A percentile compares a stretch with the other conserved stretches of the same genome.
Evolutionary conservation across 1,284 basidiomycete genomes (phyloP).

Genomic region (Stygiomarasmius scandens): DNA sequence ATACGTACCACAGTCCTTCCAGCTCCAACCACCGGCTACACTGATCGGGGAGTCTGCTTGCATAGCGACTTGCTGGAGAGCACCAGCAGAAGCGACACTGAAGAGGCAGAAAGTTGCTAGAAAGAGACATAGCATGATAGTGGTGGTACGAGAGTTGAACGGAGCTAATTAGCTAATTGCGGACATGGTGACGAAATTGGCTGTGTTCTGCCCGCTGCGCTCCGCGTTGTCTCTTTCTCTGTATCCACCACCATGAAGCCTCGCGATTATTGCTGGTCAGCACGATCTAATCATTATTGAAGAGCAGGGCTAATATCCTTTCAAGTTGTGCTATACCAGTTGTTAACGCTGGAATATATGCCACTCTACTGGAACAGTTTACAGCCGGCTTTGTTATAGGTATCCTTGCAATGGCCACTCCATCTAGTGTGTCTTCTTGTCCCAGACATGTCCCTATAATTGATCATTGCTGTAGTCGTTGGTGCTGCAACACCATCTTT

Average conservation of each 20-base stretch:
- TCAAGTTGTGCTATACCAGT: slow-evolving; percentile 85
- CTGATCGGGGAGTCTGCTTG: slow-evolving; percentile 35
- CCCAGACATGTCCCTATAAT: slow-evolving; percentile 12
- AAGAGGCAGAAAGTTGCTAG: slow-evolving; percentile 35
- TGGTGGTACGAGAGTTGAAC: slow-evolving; percentile 9
- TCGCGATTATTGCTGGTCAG: slow-evolving; percentile 80
- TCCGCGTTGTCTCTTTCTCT: neutral
- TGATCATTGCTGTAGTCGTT: slow-evolving; percentile 61
- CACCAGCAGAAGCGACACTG: slow-evolving; percentile 35
- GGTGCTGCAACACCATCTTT: slow-evolving; percentile 80
- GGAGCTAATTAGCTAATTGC: neutral
- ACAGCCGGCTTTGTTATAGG: slow-evolving; percentile 71
- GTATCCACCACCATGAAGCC: slow-evolving; percentile 50
- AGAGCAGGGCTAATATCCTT: too few relatives aligned
- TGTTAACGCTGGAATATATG: slow-evolving; percentile 85
- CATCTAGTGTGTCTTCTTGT: slow-evolving; percentile 59
- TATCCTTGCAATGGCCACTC: slow-evolving; percentile 78
- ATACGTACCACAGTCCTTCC: slow-evolving; percentile 43
- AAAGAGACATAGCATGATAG: slow-evolving; percentile 39
- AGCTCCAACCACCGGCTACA: slow-evolving; percentile 52
- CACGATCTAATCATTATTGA: too few relatives aligned
- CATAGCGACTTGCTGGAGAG: slow-evolving; percentile 40
- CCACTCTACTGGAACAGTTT: slow-evolving; percentile 78
- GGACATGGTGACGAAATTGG: neutral
- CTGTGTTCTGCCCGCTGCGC: neutral